Base-by-base conservation (phyloP, 2,329 filamentous ascomycete genomes). In the Diaporthe destruens region DNA sequence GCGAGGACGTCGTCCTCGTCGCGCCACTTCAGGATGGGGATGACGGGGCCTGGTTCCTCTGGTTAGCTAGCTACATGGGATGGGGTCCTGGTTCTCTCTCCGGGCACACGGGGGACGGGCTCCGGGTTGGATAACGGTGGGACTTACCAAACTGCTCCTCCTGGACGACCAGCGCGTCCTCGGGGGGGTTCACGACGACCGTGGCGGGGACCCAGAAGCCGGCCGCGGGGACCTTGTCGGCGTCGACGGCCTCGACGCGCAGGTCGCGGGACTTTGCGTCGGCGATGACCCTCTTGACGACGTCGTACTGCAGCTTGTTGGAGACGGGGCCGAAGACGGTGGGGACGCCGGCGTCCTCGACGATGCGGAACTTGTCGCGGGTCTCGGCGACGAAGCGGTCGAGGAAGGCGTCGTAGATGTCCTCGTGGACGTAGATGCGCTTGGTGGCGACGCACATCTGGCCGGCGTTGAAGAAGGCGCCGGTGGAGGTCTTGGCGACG, bases 251-350 rank as follows among this genome's bases (percentile, higher is more conserved):
- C 1, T 86, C 86, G 55, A 89, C 83, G 16, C 86, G 85, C 75
- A 87, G 85, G 61, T 87, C 87, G 49, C 87, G 85, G 74, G 84
- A 82, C 76, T 86, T 84, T 72, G 87, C 88, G 65, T 90, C 87
- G 12, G 84, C 83, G 68, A 92, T 85, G 74, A 91, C 86, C 16
- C 82, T 79, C 76, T 87, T 87, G 34, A 90, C 88, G 32, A 86
- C 86, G 59, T 91, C 87, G 77, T 86, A 93, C 79, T 93, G 91
- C 86, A 90, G 87, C 75, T 85, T 81, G 80, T 93, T 93, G 74
- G 91, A 89, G 2, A 93, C 80, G 0, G 91, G 91, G 0, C 89
- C 88, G 71, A 90, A 85, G 51, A 88, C 78, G 55, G 79, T 80
- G 47, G 78, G 78, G 18, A 76, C 75, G 4, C 67, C 55, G 12